These are phyloP conservation scores for Filosporella fistucella DNA, from an alignment of 495 filamentous ascomycete genomes.

Conservation along the genomic window DNA sequence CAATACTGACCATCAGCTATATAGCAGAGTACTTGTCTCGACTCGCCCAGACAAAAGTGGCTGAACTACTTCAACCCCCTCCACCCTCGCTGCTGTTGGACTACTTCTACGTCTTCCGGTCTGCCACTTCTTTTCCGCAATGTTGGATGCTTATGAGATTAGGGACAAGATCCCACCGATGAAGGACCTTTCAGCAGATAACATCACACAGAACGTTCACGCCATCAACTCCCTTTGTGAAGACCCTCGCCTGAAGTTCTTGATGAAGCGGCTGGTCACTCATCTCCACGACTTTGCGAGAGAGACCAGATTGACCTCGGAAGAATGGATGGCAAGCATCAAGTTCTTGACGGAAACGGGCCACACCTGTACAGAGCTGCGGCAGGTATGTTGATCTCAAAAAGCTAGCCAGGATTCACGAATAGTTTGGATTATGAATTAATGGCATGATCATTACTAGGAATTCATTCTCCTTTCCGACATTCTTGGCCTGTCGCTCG, in stretches of 20 bases:
- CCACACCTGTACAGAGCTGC: slow-evolving; percentile 65
- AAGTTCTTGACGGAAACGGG: slow-evolving; percentile 69
- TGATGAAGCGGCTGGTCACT: slow-evolving; percentile 67
- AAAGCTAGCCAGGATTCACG: no score
- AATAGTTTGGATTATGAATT: not conserved
- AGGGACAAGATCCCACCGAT: slow-evolving; percentile 49
- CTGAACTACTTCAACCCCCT: no score
- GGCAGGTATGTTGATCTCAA: slow-evolving; percentile 47
- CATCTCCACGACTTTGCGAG: slow-evolving; percentile 82
- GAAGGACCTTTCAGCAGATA: slow-evolving; percentile 73
- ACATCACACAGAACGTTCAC: slow-evolving; percentile 75
- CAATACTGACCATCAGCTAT: no score
- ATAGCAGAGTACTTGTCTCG: no score
- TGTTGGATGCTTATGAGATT: no score
- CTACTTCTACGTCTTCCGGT: no score
- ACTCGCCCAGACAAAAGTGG: no score
- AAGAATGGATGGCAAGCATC: slow-evolving; percentile 77
- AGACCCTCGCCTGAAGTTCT: slow-evolving; percentile 62
- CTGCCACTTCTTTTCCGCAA: no score
- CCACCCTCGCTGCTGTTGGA: no score
- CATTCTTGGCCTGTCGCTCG: slow-evolving; percentile 80
- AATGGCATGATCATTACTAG: slow-evolving; percentile 30
- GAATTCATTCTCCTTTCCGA: slow-evolving; percentile 96
- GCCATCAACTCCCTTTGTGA: slow-evolving; percentile 66
- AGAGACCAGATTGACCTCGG: slow-evolving; percentile 73